Conservation (phyloP, 371 early-diverging fungal genomes). For the Haplosporangium sp. region DNA sequence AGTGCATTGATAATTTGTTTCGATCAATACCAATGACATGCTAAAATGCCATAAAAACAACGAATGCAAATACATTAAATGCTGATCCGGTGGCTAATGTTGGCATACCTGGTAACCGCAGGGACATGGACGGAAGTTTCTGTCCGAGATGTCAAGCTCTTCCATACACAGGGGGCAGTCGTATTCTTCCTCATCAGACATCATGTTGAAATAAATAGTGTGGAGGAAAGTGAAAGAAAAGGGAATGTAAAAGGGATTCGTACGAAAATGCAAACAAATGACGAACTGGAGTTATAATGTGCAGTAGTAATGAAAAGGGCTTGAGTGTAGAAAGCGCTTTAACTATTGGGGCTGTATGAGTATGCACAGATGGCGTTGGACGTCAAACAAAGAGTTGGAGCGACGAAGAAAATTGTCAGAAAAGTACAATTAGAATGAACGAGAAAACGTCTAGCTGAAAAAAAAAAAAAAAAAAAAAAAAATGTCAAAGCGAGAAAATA, state of each 20-base stretch:
- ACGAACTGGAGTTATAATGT: too few species aligned
- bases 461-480: slow-evolving; percentile 1
- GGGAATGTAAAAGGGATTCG: neutral
- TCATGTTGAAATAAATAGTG: slow-evolving; percentile 19
- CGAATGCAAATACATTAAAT: neutral
- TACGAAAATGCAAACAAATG: too few species aligned
- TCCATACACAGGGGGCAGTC: slow-evolving; percentile 98
- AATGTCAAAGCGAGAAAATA: neutral
- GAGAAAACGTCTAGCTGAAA: neutral
- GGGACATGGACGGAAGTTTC: slow-evolving; percentile 95
- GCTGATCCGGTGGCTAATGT: neutral
- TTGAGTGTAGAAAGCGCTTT: too few species aligned
- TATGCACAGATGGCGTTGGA: too few species aligned
- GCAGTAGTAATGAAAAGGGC: too few species aligned
- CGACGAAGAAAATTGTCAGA: neutral
- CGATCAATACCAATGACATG: slow-evolving; percentile 1
- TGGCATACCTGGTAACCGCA: slow-evolving; percentile 94
- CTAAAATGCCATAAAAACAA: neutral
- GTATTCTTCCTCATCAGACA: slow-evolving; percentile 85
- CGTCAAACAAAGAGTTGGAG: too few species aligned
- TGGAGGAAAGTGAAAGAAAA: neutral
- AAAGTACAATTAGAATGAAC: neutral
- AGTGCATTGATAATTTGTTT: neutral
- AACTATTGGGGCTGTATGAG: too few species aligned
- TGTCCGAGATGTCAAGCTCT: slow-evolving; percentile 94